phyloP scores from a whole-genome alignment of 768 basidiomycete genomes.

The Clathrus columnatus region DNA sequence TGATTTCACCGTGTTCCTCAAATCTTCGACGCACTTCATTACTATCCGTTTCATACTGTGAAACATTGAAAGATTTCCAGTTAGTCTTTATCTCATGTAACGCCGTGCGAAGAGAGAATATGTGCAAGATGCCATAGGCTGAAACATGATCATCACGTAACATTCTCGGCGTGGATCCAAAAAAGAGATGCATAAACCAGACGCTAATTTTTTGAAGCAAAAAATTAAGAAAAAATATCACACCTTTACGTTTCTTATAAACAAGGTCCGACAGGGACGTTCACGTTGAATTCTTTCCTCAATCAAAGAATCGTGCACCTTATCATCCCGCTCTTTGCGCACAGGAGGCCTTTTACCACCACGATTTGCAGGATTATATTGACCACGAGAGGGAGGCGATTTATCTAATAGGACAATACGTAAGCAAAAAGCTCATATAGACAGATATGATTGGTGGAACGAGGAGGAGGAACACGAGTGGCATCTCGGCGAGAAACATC shows the following conservation, averaged over 20 bases:
- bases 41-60: slow-evolving; percentile 83
- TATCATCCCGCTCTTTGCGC: slow-evolving; percentile 78
- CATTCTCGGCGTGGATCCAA: not conserved
- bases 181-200: not conserved
- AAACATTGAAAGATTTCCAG: not conserved
- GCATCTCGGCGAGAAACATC: too few relatives aligned
- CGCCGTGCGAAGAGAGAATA: not conserved
- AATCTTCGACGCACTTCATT: slow-evolving; percentile 78
- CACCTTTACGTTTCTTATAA: slow-evolving; percentile 97
- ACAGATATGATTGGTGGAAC: not conserved
- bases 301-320: slow-evolving; percentile 84
- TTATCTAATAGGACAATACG: slow-evolving; percentile 6
- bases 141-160: not conserved
- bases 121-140: not conserved
- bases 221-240: slow-evolving; percentile 26
- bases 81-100: not conserved
- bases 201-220: too few relatives aligned
- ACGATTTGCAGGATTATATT: slow-evolving; percentile 1
- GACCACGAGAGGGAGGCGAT: slow-evolving; percentile 4
- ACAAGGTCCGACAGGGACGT: slow-evolving; percentile 89
- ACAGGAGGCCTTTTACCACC: slow-evolving; percentile 14
- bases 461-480: slow-evolving; percentile 10
- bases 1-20: slow-evolving; percentile 91
- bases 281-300: slow-evolving; percentile 92
- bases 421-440: slow-evolving; percentile 1